phyloP scores from a whole-genome alignment of 148 eudicot species.

The Suaeda aralocaspica region DNA sequence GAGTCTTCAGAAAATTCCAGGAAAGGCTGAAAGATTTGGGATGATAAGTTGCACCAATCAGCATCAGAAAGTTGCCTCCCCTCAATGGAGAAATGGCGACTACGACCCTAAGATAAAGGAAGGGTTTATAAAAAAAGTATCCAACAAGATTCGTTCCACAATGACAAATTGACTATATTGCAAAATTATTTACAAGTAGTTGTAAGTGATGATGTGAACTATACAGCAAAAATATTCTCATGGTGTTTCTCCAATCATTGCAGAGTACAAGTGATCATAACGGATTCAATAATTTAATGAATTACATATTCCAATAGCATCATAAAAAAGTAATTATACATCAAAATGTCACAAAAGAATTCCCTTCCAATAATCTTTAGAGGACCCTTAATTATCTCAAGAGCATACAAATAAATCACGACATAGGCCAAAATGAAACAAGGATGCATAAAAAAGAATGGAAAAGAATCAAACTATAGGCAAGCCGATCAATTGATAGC shows the following conservation, averaged over 20 bases:
- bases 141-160: background rate
- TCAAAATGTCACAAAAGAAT: background rate
- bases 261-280: background rate
- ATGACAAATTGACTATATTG: background rate
- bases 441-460: too few relatives aligned
- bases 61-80: constrained; percentile 54
- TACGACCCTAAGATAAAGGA: constrained; percentile 56
- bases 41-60: constrained; percentile 83
- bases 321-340: background rate
- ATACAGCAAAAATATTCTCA: background rate
- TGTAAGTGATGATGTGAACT: background rate
- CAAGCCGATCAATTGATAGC: too few relatives aligned
- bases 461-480: too few relatives aligned
- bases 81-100: constrained; percentile 53
- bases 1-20: constrained; percentile 53
- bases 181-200: background rate
- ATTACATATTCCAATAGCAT: background rate
- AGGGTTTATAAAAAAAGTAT: background rate
- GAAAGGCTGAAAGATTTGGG: constrained; percentile 85
- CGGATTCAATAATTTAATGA: background rate
- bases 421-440: too few relatives aligned
- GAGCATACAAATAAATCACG: background rate
- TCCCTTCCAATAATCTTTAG: background rate
- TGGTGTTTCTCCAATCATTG: background rate
- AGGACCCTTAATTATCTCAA: background rate